phyloP scores from a whole-genome alignment of 768 basidiomycete species.

The Gautieria morchelliformis region DNA sequence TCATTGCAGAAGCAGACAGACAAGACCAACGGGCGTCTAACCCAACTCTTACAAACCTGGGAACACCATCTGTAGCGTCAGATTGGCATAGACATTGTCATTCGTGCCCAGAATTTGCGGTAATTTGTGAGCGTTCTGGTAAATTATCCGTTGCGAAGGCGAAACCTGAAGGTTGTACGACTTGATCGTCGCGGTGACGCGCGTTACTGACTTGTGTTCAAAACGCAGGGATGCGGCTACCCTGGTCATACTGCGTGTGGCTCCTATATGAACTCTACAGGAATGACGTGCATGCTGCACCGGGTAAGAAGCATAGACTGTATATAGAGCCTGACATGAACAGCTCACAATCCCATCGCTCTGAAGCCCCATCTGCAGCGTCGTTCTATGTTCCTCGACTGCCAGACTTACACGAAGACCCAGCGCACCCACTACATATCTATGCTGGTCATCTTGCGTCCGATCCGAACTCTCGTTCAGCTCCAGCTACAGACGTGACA shows the following conservation, averaged over 20 bases:
- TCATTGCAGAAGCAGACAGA: background rate
- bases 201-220: background rate
- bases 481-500: slow-evolving; percentile 48
- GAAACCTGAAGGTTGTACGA: no score
- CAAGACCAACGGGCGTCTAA: background rate
- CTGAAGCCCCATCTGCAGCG: slow-evolving; percentile 66
- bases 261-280: slow-evolving; percentile 11
- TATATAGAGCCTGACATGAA: background rate
- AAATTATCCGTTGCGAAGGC: no score
- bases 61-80: no score
- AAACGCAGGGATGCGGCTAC: background rate
- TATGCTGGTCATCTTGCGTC: slow-evolving; percentile 82
- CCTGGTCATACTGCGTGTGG: background rate
- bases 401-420: slow-evolving; percentile 69
- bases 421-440: slow-evolving; percentile 61
- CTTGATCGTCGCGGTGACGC: background rate
- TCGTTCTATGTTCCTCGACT: slow-evolving; percentile 75
- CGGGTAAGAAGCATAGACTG: slow-evolving; percentile 16
- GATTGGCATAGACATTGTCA: no score
- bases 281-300: slow-evolving; percentile 15
- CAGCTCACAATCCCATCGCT: background rate
- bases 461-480: slow-evolving; percentile 49
- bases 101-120: no score
- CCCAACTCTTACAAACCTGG: background rate
- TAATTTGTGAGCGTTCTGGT: no score